Evolutionary conservation across 148 eudicot species (phyloP).

Genomic region (Bassia scoparia): DNA sequence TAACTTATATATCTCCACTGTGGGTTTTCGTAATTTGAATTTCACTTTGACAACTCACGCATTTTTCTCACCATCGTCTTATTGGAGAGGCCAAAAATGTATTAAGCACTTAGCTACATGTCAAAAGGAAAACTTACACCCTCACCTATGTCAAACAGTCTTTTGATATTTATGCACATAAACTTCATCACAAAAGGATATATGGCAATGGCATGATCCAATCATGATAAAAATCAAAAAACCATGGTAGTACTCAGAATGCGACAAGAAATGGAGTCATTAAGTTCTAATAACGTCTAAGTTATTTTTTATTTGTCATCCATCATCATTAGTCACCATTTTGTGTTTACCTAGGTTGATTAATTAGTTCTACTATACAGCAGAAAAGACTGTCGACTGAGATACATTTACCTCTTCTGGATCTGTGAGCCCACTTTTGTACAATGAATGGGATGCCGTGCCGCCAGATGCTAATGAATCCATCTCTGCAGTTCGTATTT

Average conservation of each 20-base stretch:
- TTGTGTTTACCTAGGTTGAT: not conserved
- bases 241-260: not conserved
- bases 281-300: not conserved
- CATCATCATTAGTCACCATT: not conserved
- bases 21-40: not conserved
- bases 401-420: slow-evolving; percentile 69
- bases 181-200: not conserved
- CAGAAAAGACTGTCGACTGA: not conserved
- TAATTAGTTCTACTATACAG: not conserved
- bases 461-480: slow-evolving; percentile 77
- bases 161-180: too few relatives aligned
- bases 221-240: not conserved
- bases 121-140: not conserved
- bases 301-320: not conserved
- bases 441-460: slow-evolving; percentile 82
- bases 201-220: slow-evolving; percentile 1
- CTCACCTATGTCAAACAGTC: too few relatives aligned
- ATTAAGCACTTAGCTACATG: too few relatives aligned
- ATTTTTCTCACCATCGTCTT: not conserved
- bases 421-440: slow-evolving; percentile 93
- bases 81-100: not conserved
- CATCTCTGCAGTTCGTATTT: slow-evolving; percentile 84
- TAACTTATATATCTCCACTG: not conserved
- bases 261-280: not conserved
- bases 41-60: not conserved